Conservation (phyloP, 805 yeast species). For the Nakazawaea holstii region DNA sequence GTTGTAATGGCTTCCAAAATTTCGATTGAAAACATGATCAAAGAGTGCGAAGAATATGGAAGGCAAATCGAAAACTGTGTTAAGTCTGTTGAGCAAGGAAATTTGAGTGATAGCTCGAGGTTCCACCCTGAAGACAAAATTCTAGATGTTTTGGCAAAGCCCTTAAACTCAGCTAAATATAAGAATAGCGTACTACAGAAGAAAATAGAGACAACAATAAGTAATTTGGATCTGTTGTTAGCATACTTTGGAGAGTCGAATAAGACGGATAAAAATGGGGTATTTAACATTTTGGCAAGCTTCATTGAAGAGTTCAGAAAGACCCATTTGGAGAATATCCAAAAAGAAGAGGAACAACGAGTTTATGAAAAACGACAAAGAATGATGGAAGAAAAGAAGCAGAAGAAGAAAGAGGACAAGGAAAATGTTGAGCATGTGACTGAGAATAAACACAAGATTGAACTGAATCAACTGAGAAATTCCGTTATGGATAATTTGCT, state of each 20-base stretch:
- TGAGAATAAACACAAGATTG: neutral
- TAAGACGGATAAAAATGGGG: conserved; percentile 55
- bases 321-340: conserved; percentile 74
- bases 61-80: conserved; percentile 63
- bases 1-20: conserved; percentile 60
- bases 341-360: conserved; percentile 76
- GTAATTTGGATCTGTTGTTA: conserved; percentile 70
- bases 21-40: conserved; percentile 74
- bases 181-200: conserved; percentile 62
- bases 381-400: conserved; percentile 35
- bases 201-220: conserved; percentile 56
- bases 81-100: conserved; percentile 74
- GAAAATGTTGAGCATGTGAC: neutral
- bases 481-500: conserved; percentile 6
- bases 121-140: conserved; percentile 85
- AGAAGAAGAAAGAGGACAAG: conserved; percentile 3
- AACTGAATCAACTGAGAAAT: neutral
- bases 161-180: conserved; percentile 68
- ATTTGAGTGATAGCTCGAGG: conserved; percentile 67
- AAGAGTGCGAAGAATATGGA: conserved; percentile 63
- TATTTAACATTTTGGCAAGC: conserved; percentile 74
- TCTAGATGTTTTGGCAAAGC: conserved; percentile 35
- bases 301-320: conserved; percentile 75
- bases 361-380: conserved; percentile 72
- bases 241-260: conserved; percentile 84